Percentiles rank a stretch among this genome's conserved stretches.
Conservation (phyloP, 2,329 filamentous ascomycete species). For the Tolypocladium cylindrosporum region DNA sequence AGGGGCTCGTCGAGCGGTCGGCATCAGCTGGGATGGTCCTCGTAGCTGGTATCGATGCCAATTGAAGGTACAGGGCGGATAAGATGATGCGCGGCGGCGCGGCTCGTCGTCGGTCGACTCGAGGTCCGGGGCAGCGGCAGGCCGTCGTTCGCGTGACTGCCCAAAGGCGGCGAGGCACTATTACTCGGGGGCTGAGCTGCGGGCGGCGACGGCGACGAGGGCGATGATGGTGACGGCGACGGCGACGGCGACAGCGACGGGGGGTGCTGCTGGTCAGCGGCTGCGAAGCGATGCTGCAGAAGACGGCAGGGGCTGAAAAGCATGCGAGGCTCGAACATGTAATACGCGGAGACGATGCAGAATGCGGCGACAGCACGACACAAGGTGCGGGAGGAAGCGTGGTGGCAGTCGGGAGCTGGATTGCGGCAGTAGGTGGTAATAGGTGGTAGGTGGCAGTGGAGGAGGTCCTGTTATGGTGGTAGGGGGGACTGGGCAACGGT, state of each 20-base stretch:
- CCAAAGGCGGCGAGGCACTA: neutral
- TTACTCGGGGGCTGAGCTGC: neutral
- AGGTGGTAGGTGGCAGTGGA: neutral
- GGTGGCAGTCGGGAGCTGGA: neutral
- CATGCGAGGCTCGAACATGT: slow-evolving; percentile 2
- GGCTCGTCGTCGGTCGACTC: slow-evolving; percentile 8
- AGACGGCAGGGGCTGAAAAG: neutral
- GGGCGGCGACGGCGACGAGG: slow-evolving; percentile 1
- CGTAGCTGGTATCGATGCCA: slow-evolving; percentile 12
- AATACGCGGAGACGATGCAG: neutral
- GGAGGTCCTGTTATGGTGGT: neutral
- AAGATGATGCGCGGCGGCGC: slow-evolving; percentile 9
- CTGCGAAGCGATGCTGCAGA: slow-evolving; percentile 1
- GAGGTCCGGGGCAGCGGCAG: slow-evolving; percentile 1
- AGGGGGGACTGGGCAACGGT: neutral
- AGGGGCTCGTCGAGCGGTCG: slow-evolving; percentile 21
- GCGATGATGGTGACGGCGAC: neutral
- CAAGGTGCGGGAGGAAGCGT: neutral
- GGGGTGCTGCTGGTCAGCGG: neutral
- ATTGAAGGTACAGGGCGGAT: slow-evolving; percentile 13
- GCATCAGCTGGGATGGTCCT: slow-evolving; percentile 22
- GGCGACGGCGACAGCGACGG: neutral
- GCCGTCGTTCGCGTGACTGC: neutral
- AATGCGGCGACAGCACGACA: neutral
- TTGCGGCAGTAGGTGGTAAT: neutral